Evolutionary conservation across 192 early-diverging fungal genomes (phyloP).

Genomic region (Umbelopsis ramanniana): DNA sequence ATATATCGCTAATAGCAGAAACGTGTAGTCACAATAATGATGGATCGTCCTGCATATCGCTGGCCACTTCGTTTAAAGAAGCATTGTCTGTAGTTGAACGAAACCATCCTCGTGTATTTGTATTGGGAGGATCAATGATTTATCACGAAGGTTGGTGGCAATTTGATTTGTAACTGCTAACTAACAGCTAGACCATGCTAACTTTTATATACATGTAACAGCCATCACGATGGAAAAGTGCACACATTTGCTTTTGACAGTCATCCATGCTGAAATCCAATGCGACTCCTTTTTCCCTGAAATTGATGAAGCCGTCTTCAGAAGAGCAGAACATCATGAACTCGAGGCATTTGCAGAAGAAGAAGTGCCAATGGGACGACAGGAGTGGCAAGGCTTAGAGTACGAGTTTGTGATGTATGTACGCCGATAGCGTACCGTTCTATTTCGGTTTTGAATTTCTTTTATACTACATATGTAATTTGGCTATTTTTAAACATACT

Average conservation of each 20-base stretch:
- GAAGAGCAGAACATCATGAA: conserved; percentile 27
- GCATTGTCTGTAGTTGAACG: conserved; percentile 3
- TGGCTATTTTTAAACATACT: background rate
- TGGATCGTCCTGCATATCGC: background rate
- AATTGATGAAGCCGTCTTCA: conserved; percentile 51
- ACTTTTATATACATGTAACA: background rate
- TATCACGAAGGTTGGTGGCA: background rate
- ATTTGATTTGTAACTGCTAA: background rate
- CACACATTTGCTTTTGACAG: conserved; percentile 2
- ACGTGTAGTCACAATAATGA: background rate
- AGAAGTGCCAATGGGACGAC: conserved; percentile 24
- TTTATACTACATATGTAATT: background rate
- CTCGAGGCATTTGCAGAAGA: conserved; percentile 24
- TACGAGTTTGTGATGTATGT: conserved; percentile 37
- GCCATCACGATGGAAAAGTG: conserved; percentile 10
- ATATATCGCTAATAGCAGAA: background rate
- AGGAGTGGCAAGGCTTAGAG: conserved; percentile 21
- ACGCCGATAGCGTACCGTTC: conserved; percentile 8
- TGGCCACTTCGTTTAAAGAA: conserved; percentile 6
- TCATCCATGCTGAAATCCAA: conserved; percentile 4
- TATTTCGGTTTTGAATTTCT: background rate
- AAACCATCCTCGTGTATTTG: conserved; percentile 10
- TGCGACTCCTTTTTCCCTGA: conserved; percentile 12
- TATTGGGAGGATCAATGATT: background rate
- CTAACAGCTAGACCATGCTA: background rate